Percentiles rank a stretch among this genome's conserved stretches.
Conservation (phyloP, 2,329 filamentous ascomycete genomes). For the Fusarium zealandicum region DNA sequence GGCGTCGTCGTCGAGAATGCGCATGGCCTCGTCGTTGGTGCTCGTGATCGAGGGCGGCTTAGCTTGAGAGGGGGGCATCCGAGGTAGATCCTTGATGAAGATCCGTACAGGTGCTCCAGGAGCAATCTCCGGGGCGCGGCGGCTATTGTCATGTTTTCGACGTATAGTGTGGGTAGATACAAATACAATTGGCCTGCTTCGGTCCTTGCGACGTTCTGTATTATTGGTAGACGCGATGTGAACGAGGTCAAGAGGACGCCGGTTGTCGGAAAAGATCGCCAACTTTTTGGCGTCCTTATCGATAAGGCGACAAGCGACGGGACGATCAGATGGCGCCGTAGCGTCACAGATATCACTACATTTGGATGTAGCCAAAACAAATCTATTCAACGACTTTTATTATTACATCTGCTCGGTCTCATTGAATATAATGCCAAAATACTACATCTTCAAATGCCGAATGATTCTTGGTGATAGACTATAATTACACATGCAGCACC, state of each 20-base stretch:
- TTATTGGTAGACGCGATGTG: background rate
- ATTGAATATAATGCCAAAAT: no score
- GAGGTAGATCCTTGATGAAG: background rate
- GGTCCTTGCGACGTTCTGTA: background rate
- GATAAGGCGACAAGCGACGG: conserved; percentile 20
- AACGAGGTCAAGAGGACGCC: background rate
- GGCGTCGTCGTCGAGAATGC: conserved; percentile 15
- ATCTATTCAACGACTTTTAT: no score
- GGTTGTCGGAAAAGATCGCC: conserved; percentile 9
- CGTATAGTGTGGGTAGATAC: background rate
- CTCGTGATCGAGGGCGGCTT: conserved; percentile 1
- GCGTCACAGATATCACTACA: background rate
- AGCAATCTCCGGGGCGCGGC: conserved; percentile 1
- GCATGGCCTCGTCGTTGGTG: background rate
- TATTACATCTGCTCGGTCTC: no score
- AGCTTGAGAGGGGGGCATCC: conserved; percentile 3
- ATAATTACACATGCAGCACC: background rate
- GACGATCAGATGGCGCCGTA: background rate
- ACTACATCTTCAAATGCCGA: no score
- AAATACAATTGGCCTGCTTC: background rate
- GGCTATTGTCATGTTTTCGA: conserved; percentile 7
- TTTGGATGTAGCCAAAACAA: no score
- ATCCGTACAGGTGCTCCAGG: background rate
- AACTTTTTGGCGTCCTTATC: conserved; percentile 18
- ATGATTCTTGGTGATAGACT: no score